phyloP scores from a whole-genome alignment of 1,284 basidiomycete species.

The Ustilago sp. region DNA sequence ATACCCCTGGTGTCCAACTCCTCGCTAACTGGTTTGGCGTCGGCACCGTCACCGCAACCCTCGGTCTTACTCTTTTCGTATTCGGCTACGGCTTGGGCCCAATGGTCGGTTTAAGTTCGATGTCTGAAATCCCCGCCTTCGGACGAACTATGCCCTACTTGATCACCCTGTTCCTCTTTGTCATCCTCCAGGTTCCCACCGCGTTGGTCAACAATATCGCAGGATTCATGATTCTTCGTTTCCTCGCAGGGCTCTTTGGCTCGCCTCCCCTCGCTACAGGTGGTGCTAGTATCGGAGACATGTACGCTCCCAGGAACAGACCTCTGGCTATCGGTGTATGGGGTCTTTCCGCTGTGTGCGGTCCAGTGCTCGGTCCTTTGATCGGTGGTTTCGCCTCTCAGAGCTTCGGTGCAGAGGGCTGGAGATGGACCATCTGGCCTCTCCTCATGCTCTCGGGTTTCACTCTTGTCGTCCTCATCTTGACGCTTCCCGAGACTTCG shows the following conservation, averaged over 20 bases:
- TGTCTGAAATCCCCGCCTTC: slow-evolving; percentile 67
- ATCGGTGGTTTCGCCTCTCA: slow-evolving; percentile 57
- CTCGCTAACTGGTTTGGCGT: slow-evolving; percentile 65
- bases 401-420: slow-evolving; percentile 35
- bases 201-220: slow-evolving; percentile 41
- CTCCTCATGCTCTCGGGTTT: slow-evolving; percentile 68
- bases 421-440: slow-evolving; percentile 69
- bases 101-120: slow-evolving; percentile 65
- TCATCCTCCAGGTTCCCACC: slow-evolving; percentile 51
- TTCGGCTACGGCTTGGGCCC: slow-evolving; percentile 55
- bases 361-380: slow-evolving; percentile 56
- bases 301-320: slow-evolving; percentile 29
- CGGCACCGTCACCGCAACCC: slow-evolving; percentile 32
- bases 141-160: slow-evolving; percentile 58
- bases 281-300: slow-evolving; percentile 58
- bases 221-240: slow-evolving; percentile 56
- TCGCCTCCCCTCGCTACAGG: slow-evolving; percentile 59
- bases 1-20: slow-evolving; percentile 74
- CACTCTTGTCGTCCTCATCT: slow-evolving; percentile 50
- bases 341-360: slow-evolving; percentile 50
- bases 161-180: slow-evolving; percentile 50
- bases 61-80: slow-evolving; percentile 57
- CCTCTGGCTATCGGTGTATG: slow-evolving; percentile 53
- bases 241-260: slow-evolving; percentile 58
- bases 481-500: slow-evolving; percentile 70